These are phyloP conservation scores for Maudiozyma serrabonitensis DNA, from an alignment of 805 yeast genomes.

Conservation along the genomic window DNA sequence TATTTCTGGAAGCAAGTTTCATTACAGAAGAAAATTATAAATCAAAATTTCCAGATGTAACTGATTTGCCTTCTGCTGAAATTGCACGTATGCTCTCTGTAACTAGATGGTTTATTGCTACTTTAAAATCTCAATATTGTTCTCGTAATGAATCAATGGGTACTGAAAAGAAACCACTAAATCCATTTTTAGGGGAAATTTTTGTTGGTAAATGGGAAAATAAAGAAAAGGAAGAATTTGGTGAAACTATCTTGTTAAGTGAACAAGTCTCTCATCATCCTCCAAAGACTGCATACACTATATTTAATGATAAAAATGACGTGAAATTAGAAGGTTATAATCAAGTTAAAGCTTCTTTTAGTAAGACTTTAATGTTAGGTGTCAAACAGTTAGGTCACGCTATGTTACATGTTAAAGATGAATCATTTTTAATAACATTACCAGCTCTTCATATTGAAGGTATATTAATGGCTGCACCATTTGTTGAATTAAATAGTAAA, in stretches of 20 bases:
- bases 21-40: conserved; percentile 18
- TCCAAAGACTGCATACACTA: conserved; percentile 88
- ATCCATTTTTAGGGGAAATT: conserved; percentile 92
- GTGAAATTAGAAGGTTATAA: conserved; percentile 79
- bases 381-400: conserved; percentile 95
- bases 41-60: conserved; percentile 19
- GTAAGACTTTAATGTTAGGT: conserved; percentile 62
- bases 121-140: conserved; percentile 87
- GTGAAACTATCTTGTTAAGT: conserved; percentile 69
- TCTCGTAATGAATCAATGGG: conserved; percentile 87
- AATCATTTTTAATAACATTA: conserved; percentile 69
- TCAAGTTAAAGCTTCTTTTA: conserved; percentile 76
- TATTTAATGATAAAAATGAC: conserved; percentile 61
- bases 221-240: conserved; percentile 40
- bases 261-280: conserved; percentile 98
- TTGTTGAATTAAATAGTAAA: conserved; percentile 86
- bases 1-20: conserved; percentile 63
- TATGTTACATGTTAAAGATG: conserved; percentile 53
- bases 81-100: conserved; percentile 61
- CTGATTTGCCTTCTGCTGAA: conserved; percentile 39
- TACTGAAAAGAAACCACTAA: conserved; percentile 93
- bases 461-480: conserved; percentile 80
- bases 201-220: conserved; percentile 85
- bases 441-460: conserved; percentile 97
- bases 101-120: conserved; percentile 82